Base-by-base conservation (phyloP, 371 early-diverging fungal species). In the Dipsacomyces acuminosporus region DNA sequence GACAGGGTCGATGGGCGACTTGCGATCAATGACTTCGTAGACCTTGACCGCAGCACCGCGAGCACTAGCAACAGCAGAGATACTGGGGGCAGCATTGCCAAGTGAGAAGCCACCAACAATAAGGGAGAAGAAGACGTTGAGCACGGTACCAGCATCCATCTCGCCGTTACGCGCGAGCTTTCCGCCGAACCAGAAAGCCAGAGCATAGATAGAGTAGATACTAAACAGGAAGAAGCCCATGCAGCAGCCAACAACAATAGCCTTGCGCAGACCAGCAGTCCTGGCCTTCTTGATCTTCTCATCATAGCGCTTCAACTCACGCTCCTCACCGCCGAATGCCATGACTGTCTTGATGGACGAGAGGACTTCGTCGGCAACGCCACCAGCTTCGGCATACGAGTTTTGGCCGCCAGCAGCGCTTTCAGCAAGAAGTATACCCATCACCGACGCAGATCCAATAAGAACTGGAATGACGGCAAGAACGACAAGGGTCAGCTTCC, bases 341-440 rank as follows among this genome's bases (percentile, higher is more conserved):
- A 78, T 80, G 21, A 93, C 89, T n/a, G 95, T 95, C 47, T 93
- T 83, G 48, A 97, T 89, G 35, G 84, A 80, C 8, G 82, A 40
- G 20, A 93, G 73, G 0, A 79, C 85, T 61, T 93, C 87, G 64
- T 88, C 82, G 20, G 88, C 90, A 22, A 90, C 66, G 18, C 76
- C 80, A 17, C 88, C 86, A 8, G 87, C 84, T 36, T 76, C 76
- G 0, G 83, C 84, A 53, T 82, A 84, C 26, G 71, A 51, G 24
- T 61, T 58, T 40, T 73, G 69, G 3, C 45, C 52, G 7, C 54
- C 48, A 14, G 64, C 46, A 2, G 77, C 64, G 33, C 71, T 67
- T 33, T 55, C 55, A 35, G 77, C 54, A 15, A 81, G 69, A 21
- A 70, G 51, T 34, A 62, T 75, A 24, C 76, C 72, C 74, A 85